These are phyloP conservation scores for Alternaria arborescens DNA, from an alignment of 2,329 filamentous ascomycete species.

Conservation along the genomic window DNA sequence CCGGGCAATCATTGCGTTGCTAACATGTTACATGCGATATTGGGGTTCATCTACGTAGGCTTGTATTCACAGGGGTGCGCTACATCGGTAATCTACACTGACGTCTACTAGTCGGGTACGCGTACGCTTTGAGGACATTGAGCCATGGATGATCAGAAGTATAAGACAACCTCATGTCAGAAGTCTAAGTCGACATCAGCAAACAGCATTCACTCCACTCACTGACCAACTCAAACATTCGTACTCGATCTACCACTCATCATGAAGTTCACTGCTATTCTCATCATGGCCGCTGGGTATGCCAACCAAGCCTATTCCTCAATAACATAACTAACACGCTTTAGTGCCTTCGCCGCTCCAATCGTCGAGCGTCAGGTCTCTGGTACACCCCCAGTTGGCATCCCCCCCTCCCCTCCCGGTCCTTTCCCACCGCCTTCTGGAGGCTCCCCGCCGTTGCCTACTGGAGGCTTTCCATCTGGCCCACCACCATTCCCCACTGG, in stretches of 20 bases:
- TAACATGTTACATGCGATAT: slow-evolving; percentile 8
- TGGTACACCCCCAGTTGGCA: slow-evolving; percentile 1
- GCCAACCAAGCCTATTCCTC: not conserved
- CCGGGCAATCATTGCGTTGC: not conserved
- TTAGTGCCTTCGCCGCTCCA: slow-evolving; percentile 23
- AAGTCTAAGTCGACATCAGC: not conserved
- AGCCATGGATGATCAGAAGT: not conserved
- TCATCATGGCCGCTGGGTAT: slow-evolving; percentile 23
- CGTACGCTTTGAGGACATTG: not conserved
- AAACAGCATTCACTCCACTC: not conserved
- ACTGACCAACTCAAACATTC: not conserved
- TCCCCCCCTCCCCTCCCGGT: slow-evolving; percentile 4
- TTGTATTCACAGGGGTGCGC: not conserved
- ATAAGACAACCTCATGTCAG: slow-evolving; percentile 8
- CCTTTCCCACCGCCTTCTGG: slow-evolving; percentile 7
- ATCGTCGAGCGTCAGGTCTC: slow-evolving; percentile 13
- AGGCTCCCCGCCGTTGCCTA: slow-evolving; percentile 4
- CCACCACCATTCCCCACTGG: slow-evolving; percentile 3
- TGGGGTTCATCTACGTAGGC: slow-evolving; percentile 17
- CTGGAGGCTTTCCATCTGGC: slow-evolving; percentile 9
- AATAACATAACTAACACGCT: slow-evolving; percentile 3
- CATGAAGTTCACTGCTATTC: slow-evolving; percentile 20
- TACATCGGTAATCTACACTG: slow-evolving; percentile 1
- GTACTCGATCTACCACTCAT: not conserved
- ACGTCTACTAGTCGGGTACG: not conserved